A percentile compares a stretch with the other conserved stretches of the same genome.
phyloP scores from a whole-genome alignment of 2,329 filamentous ascomycete species.

The Epichloe uncinata region DNA sequence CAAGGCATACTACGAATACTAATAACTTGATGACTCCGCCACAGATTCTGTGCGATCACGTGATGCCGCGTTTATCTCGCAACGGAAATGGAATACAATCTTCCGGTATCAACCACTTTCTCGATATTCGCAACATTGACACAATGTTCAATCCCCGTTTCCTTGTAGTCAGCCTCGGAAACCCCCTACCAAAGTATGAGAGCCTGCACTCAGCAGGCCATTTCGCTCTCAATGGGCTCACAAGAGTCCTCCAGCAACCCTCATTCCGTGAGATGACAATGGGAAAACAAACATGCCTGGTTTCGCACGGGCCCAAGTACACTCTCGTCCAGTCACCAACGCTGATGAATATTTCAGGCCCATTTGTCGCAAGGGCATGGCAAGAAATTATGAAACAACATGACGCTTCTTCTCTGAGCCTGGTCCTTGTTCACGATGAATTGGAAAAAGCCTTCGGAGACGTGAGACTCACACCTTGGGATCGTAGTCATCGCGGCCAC shows the following conservation, averaged over 20 bases:
- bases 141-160: conserved; percentile 37
- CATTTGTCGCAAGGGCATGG: conserved; percentile 54
- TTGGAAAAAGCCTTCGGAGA: conserved; percentile 59
- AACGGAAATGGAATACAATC: background rate
- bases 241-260: conserved; percentile 30
- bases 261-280: conserved; percentile 31
- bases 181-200: conserved; percentile 59
- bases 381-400: conserved; percentile 34
- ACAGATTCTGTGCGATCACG: conserved; percentile 12
- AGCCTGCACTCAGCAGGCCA: conserved; percentile 86
- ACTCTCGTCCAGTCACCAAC: conserved; percentile 63
- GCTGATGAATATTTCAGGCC: conserved; percentile 76
- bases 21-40: conserved; percentile 7
- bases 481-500: conserved; percentile 54
- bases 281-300: conserved; percentile 39
- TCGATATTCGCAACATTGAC: background rate
- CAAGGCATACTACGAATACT: background rate
- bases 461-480: conserved; percentile 50
- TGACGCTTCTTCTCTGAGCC: conserved; percentile 21
- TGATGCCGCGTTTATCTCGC: conserved; percentile 13
- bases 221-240: conserved; percentile 52
- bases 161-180: conserved; percentile 78
- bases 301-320: conserved; percentile 37
- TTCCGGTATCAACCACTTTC: background rate
- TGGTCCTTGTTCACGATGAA: conserved; percentile 84